phyloP scores from a whole-genome alignment of 495 filamentous ascomycete genomes.

The Hypoxylon rickii region DNA sequence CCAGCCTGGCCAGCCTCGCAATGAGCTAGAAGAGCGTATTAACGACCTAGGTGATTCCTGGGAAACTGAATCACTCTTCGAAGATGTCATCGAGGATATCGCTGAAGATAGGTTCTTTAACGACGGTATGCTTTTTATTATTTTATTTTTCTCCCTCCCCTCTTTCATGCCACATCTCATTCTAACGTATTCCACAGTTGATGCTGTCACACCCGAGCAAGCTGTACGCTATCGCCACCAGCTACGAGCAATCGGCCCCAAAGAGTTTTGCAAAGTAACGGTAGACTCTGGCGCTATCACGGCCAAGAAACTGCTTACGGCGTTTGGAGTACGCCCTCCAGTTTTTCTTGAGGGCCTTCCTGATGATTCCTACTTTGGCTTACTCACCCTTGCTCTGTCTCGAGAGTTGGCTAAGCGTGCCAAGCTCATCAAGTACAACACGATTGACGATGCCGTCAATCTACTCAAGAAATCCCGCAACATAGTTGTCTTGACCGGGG shows the following conservation, averaged over 20 bases:
- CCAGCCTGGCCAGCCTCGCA: constrained; percentile 36
- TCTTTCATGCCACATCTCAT: constrained; percentile 12
- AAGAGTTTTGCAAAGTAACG: constrained; percentile 73
- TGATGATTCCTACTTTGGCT: constrained; percentile 73
- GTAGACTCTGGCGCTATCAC: constrained; percentile 69
- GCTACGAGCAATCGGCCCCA: constrained; percentile 74
- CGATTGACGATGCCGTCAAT: constrained; percentile 81
- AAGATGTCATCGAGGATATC: constrained; percentile 67
- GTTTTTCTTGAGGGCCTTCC: constrained; percentile 72
- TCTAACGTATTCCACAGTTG: constrained; percentile 45
- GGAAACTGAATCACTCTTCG: constrained; percentile 71
- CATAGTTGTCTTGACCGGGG: constrained; percentile 92
- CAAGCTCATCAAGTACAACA: constrained; percentile 82
- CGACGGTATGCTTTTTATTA: constrained; percentile 50
- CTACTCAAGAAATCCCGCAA: constrained; percentile 76
- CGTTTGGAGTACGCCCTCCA: constrained; percentile 84
- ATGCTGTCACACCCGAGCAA: constrained; percentile 76
- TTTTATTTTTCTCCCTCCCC: constrained; percentile 21
- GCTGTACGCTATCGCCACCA: constrained; percentile 67
- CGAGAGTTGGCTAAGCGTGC: constrained; percentile 82
- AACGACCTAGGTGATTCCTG: constrained; percentile 66
- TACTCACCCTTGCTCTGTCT: constrained; percentile 76
- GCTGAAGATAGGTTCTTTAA: constrained; percentile 64
- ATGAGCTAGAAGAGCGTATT: constrained; percentile 61
- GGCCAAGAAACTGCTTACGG: constrained; percentile 83